Evolutionary conservation across 2,329 filamentous ascomycete species (phyloP).

Genomic region (Fusarium paranaense): DNA sequence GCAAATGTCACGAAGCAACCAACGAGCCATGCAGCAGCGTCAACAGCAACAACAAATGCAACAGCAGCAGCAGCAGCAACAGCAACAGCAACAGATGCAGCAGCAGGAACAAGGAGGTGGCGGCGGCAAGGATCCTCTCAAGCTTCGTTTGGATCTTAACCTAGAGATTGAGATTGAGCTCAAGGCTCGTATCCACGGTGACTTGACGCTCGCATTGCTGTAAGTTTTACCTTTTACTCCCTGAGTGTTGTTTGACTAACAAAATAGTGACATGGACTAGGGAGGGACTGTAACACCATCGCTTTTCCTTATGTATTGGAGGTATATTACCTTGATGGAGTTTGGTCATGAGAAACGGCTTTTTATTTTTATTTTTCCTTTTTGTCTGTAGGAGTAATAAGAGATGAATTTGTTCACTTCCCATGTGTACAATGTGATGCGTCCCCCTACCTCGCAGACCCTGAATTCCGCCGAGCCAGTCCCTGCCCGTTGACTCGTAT

Average conservation of each 20-base stretch:
- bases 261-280: slow-evolving; percentile 45
- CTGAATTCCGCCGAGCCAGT: neutral
- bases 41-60: slow-evolving; percentile 29
- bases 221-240: slow-evolving; percentile 47
- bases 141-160: slow-evolving; percentile 81
- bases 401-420: slow-evolving; percentile 22
- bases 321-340: slow-evolving; percentile 17
- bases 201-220: slow-evolving; percentile 80
- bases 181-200: slow-evolving; percentile 87
- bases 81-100: slow-evolving; percentile 31
- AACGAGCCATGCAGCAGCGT: slow-evolving; percentile 8
- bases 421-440: slow-evolving; percentile 19
- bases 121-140: slow-evolving; percentile 57
- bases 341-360: slow-evolving; percentile 34
- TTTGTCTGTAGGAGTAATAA: slow-evolving; percentile 28
- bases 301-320: neutral
- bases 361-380: neutral
- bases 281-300: slow-evolving; percentile 26
- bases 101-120: slow-evolving; percentile 34
- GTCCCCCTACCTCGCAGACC: slow-evolving; percentile 17
- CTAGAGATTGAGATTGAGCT: slow-evolving; percentile 86
- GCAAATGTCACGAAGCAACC: slow-evolving; percentile 14
- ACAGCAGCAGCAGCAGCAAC: slow-evolving; percentile 31
- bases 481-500: neutral
- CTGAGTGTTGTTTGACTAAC: slow-evolving; percentile 26